Evolutionary conservation across 2,329 filamentous ascomycete genomes (phyloP), one percentile per base, ranked within the genome.

Genomic region (Rutstroemia sp.): DNA sequence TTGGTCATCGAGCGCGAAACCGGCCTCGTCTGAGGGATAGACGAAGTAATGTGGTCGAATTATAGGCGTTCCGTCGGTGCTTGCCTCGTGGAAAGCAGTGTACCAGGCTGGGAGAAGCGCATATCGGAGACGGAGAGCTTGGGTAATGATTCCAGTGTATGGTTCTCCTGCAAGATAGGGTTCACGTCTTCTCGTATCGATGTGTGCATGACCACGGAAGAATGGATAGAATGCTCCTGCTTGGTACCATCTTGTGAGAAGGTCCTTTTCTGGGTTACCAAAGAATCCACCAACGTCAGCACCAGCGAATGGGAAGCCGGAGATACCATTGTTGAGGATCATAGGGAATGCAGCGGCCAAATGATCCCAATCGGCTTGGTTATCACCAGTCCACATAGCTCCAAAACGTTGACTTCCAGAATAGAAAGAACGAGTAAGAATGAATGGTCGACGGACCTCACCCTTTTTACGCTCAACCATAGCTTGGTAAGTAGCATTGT

Each of bases 381-480:
- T 99, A 70, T 99, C 94, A 59, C 94, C 94, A 19, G 94, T 99
- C 94, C 94, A 99, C 92, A 96, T 96, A 58, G 94, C 92, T 61
- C 90, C 90, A 44, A 90, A 76, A 56, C 92, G 85, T 74, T 99
- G 94, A 55, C 88, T 91, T 38, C 94, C 94, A 12, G 92, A 83
- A 70, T 86, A 99, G 76, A 95, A 99, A 0, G 92, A 88, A 34
- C 94, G 87, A 1, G 94, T 99, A 52, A 99, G 81, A 10, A 96
- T 83, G 69, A 99, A 99, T 0, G 94, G 94, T 5, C 94, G 87
- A 37, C 87, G 85, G 27, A 86, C 74, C 72, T 95, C 91, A 52
- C 90, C 90, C 72, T 91, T 88, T 74, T 94, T 91, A 63, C 94
- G 89, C 55, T 88, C 85, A 30, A 92, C 73, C 54, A 99, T 75